Conservation (phyloP, 495 filamentous ascomycete genomes). For the Penicillium silybi region DNA sequence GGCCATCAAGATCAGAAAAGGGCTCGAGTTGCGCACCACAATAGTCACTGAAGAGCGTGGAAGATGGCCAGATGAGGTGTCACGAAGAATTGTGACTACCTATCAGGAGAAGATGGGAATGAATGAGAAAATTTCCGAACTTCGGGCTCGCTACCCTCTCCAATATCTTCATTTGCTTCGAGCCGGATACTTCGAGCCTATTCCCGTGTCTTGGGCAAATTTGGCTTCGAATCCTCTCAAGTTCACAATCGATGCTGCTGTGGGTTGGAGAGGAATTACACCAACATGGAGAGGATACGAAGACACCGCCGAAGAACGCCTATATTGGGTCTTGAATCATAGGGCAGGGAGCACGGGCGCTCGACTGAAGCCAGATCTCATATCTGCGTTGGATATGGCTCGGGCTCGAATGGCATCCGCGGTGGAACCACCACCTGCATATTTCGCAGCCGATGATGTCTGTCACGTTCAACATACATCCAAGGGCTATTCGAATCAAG, state of each 20-base stretch:
- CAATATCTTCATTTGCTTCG: constrained; percentile 47
- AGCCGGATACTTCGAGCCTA: constrained; percentile 49
- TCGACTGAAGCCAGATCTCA: constrained; percentile 41
- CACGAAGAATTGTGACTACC: constrained; percentile 30
- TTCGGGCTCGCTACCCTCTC: constrained; percentile 32
- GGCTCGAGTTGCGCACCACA: constrained; percentile 18
- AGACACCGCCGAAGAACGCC: constrained; percentile 44
- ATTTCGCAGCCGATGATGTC: constrained; percentile 37
- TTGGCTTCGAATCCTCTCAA: constrained; percentile 40
- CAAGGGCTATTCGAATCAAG: constrained; percentile 41
- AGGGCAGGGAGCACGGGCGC: constrained; percentile 23
- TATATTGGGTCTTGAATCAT: constrained; percentile 49
- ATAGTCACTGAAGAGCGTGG: constrained; percentile 42
- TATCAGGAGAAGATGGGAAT: constrained; percentile 45
- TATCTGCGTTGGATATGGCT: constrained; percentile 41
- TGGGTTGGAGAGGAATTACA: constrained; percentile 47
- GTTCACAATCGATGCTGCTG: constrained; percentile 40
- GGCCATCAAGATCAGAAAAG: constrained; percentile 15
- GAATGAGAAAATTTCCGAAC: constrained; percentile 32
- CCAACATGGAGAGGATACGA: constrained; percentile 46
- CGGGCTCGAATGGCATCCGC: constrained; percentile 38
- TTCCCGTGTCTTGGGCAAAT: constrained; percentile 41
- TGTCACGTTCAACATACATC: constrained; percentile 38
- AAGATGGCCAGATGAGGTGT: constrained; percentile 38
- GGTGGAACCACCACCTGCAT: constrained; percentile 34